Conservation (phyloP, 495 filamentous ascomycete species). For the Aspergillus affinis region DNA sequence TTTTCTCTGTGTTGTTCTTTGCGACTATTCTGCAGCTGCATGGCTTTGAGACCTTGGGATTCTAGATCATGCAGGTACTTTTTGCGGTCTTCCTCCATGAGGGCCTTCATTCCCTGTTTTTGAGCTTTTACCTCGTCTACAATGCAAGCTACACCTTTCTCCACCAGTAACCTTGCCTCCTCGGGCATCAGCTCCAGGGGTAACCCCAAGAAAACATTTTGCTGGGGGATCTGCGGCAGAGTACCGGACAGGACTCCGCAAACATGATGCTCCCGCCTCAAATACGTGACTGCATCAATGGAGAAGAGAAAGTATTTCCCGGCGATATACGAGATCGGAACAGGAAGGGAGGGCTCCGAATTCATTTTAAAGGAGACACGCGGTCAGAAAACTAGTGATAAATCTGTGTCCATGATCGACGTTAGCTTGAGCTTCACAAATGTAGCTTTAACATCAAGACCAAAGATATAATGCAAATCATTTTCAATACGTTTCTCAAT, state of each 20-base stretch:
- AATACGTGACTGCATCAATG: slow-evolving; percentile 73
- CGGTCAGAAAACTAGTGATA: slow-evolving; percentile 12
- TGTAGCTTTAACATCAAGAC: slow-evolving; percentile 6
- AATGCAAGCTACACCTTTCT: slow-evolving; percentile 74
- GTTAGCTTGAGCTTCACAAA: background rate
- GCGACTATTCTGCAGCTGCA: slow-evolving; percentile 37
- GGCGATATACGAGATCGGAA: slow-evolving; percentile 81
- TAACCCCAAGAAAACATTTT: slow-evolving; percentile 90
- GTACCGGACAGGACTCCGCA: slow-evolving; percentile 84
- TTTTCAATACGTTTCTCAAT: slow-evolving; percentile 54
- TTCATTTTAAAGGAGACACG: slow-evolving; percentile 28
- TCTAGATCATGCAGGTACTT: slow-evolving; percentile 45
- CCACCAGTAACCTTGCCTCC: slow-evolving; percentile 80
- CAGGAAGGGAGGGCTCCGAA: slow-evolving; percentile 47
- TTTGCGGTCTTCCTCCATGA: slow-evolving; percentile 55
- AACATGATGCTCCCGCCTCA: slow-evolving; percentile 80
- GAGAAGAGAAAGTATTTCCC: slow-evolving; percentile 89
- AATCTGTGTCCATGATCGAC: slow-evolving; percentile 1
- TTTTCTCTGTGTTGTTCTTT: slow-evolving; percentile 42
- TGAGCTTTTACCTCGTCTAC: slow-evolving; percentile 75
- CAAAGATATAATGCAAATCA: slow-evolving; percentile 27
- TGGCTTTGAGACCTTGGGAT: slow-evolving; percentile 46
- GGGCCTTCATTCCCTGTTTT: slow-evolving; percentile 53
- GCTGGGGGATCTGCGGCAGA: slow-evolving; percentile 86
- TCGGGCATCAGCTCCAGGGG: slow-evolving; percentile 89